Evolutionary conservation across 495 filamentous ascomycete genomes (phyloP).

Genomic region (Tuber microsphaerosporum): DNA sequence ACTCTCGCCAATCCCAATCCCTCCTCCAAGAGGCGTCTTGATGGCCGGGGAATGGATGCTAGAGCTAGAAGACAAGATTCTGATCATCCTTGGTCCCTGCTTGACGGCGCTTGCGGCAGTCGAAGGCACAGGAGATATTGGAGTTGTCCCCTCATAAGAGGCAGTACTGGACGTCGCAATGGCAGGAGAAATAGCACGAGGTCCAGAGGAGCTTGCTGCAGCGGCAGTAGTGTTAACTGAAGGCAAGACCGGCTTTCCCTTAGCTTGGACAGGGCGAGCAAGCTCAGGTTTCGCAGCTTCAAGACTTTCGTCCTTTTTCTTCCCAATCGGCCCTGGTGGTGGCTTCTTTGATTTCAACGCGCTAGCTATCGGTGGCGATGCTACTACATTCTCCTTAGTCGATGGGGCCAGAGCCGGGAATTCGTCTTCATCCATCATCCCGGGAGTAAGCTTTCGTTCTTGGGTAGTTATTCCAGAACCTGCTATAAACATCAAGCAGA

Average conservation of each 20-base stretch:
- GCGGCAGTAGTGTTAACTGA: constrained; percentile 4
- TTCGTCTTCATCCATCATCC: constrained; percentile 50
- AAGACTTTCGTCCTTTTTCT: constrained; percentile 32
- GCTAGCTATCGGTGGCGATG: constrained; percentile 15
- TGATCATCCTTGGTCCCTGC: constrained; percentile 29
- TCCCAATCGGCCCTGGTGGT: constrained; percentile 33
- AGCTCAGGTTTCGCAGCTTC: constrained; percentile 40
- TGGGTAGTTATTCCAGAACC: background rate
- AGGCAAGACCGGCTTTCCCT: background rate
- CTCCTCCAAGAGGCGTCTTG: constrained; percentile 18
- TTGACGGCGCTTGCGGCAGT: background rate
- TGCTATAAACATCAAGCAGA: background rate
- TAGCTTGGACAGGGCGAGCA: background rate
- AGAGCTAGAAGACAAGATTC: constrained; percentile 27
- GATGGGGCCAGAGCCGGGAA: constrained; percentile 51
- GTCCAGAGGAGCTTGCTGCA: background rate
- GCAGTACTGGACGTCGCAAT: background rate
- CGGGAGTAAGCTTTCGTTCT: constrained; percentile 31
- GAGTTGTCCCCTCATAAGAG: background rate
- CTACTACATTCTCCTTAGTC: constrained; percentile 8
- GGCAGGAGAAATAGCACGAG: background rate
- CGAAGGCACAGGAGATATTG: constrained; percentile 4
- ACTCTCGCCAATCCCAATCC: constrained; percentile 16
- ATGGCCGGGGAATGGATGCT: background rate
- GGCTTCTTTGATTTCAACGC: constrained; percentile 13